phyloP scores from a whole-genome alignment of 371 early-diverging fungal genomes.

The Zychaea mexicana region DNA sequence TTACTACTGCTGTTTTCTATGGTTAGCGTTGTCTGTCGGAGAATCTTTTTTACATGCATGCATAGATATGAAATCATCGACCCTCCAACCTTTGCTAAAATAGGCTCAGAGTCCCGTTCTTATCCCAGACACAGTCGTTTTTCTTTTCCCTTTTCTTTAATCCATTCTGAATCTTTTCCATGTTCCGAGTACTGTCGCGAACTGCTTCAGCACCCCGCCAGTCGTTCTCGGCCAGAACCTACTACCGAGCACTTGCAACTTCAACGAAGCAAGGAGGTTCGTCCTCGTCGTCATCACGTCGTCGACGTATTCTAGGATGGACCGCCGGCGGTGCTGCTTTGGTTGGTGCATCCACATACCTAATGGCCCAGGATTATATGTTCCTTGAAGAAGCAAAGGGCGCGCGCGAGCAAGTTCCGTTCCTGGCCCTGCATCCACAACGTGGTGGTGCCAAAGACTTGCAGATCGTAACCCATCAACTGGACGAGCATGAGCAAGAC shows the following conservation, averaged over 20 bases:
- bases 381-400: slow-evolving; percentile 19
- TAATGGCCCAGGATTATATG: slow-evolving; percentile 4
- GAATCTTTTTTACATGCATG: no score
- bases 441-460: slow-evolving; percentile 39
- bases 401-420: slow-evolving; percentile 28
- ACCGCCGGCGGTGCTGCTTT: neutral
- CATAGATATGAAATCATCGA: no score
- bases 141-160: no score
- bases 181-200: no score
- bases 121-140: no score
- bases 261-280: neutral
- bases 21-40: no score
- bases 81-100: no score
- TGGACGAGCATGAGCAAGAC: slow-evolving; percentile 30
- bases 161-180: no score
- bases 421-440: slow-evolving; percentile 37
- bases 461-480: slow-evolving; percentile 29
- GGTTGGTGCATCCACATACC: neutral
- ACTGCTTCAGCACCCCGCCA: no score
- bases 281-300: neutral
- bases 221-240: no score
- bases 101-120: no score
- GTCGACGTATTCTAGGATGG: neutral
- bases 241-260: neutral
- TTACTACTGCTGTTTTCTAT: no score